A percentile compares a stretch with the other conserved stretches of the same genome.
Conservation (phyloP, 345 rosid genomes). For the Salix purpurea region DNA sequence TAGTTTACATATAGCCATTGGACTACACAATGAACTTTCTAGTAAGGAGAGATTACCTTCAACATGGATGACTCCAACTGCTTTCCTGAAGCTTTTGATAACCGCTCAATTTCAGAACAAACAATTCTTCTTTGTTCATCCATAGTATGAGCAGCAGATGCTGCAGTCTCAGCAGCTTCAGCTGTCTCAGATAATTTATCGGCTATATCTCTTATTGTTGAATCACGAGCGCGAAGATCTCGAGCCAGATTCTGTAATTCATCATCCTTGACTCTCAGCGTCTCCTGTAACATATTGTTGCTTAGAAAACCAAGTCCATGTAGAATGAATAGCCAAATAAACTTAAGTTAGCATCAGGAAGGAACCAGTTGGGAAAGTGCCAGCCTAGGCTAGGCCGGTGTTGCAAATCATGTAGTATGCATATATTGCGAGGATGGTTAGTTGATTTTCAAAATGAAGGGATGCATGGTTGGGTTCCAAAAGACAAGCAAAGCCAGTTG, state of each 20-base stretch:
- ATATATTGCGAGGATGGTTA: background rate
- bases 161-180: slow-evolving; percentile 98
- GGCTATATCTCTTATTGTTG: slow-evolving; percentile 83
- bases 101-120: slow-evolving; percentile 68
- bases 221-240: slow-evolving; percentile 86
- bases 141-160: slow-evolving; percentile 86
- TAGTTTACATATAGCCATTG: background rate
- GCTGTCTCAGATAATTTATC: slow-evolving; percentile 90
- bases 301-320: slow-evolving; percentile 8
- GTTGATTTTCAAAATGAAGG: background rate
- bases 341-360: background rate
- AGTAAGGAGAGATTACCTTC: slow-evolving; percentile 42
- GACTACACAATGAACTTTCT: background rate
- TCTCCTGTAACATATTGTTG: slow-evolving; percentile 57
- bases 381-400: background rate
- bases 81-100: slow-evolving; percentile 55
- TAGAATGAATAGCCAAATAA: slow-evolving; percentile 12
- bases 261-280: slow-evolving; percentile 91
- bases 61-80: slow-evolving; percentile 46
- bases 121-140: slow-evolving; percentile 84
- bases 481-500: background rate
- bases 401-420: background rate
- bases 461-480: background rate
- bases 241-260: slow-evolving; percentile 84
- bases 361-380: slow-evolving; percentile 1